Conservation (phyloP, 306 rosid species). For the Quercus agrifolia region DNA sequence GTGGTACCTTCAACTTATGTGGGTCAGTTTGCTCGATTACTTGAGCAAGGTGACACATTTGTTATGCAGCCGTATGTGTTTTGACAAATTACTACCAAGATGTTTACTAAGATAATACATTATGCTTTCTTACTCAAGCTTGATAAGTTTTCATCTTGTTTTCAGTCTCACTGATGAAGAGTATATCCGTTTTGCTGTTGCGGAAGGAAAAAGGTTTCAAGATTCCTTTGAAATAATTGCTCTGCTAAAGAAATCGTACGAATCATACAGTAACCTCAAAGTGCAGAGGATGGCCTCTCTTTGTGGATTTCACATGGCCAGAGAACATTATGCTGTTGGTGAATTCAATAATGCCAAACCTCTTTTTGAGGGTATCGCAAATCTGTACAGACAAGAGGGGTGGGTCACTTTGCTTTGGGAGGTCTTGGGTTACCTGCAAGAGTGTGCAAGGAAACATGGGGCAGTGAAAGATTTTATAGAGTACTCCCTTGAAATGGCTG, state of each 20-base stretch:
- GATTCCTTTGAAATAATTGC: constrained; percentile 90
- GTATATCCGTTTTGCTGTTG: constrained; percentile 54
- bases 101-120: constrained; percentile 5
- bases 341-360: constrained; percentile 65
- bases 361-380: constrained; percentile 63
- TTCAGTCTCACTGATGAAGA: constrained; percentile 90
- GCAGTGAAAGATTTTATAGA: constrained; percentile 70
- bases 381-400: constrained; percentile 89
- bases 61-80: constrained; percentile 76
- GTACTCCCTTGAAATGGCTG: constrained; percentile 96
- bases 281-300: constrained; percentile 70
- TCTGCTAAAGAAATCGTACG: constrained; percentile 68
- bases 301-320: constrained; percentile 84
- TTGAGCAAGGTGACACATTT: constrained; percentile 68
- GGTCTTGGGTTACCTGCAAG: constrained; percentile 85
- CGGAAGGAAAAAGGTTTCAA: constrained; percentile 80
- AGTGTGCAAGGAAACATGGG: constrained; percentile 67
- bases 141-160: constrained; percentile 21
- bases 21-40: constrained; percentile 81
- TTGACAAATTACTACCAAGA: constrained; percentile 14
- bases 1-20: constrained; percentile 73
- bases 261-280: constrained; percentile 56
- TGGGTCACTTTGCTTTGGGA: constrained; percentile 94
- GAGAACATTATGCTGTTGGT: constrained; percentile 71
- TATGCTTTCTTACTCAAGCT: constrained; percentile 21